Conservation (phyloP, 2,329 filamentous ascomycete species). For the Myotisia sp. region DNA sequence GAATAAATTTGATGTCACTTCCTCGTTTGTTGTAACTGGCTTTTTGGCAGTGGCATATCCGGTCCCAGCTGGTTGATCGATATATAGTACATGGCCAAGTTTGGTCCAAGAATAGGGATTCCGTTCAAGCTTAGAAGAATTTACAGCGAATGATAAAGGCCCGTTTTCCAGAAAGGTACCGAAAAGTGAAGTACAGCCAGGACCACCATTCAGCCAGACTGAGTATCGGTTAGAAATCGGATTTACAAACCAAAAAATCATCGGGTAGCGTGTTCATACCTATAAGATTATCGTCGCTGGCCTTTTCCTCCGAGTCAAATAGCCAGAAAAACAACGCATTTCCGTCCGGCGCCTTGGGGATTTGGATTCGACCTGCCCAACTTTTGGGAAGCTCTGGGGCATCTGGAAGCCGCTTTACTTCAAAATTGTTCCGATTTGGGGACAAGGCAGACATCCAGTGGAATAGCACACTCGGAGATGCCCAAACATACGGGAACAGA, state of each 20-base stretch:
- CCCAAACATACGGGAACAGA: neutral
- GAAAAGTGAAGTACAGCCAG: conserved; percentile 12
- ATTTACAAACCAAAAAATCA: neutral
- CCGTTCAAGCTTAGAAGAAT: conserved; percentile 9
- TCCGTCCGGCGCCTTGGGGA: conserved; percentile 17
- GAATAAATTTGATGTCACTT: conserved; percentile 20
- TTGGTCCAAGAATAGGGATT: conserved; percentile 13
- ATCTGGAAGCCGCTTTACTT: conserved; percentile 20
- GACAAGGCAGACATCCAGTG: neutral
- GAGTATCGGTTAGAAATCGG: neutral
- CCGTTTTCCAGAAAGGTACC: conserved; percentile 21
- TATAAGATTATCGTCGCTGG: conserved; percentile 22
- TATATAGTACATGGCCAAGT: conserved; percentile 23
- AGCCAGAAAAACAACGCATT: conserved; percentile 27
- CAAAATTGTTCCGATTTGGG: conserved; percentile 14
- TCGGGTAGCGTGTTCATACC: conserved; percentile 15
- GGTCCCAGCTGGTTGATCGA: conserved; percentile 26
- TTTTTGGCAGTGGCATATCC: conserved; percentile 21
- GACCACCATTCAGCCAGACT: conserved; percentile 13
- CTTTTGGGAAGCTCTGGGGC: conserved; percentile 18
- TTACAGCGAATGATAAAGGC: conserved; percentile 20
- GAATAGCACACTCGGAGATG: neutral
- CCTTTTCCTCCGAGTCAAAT: conserved; percentile 19
- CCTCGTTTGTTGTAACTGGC: conserved; percentile 17
- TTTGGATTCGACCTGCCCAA: conserved; percentile 23